Evolutionary conservation across 177 flowering plant species (phyloP).

Genomic region (Vitis hybrid): DNA sequence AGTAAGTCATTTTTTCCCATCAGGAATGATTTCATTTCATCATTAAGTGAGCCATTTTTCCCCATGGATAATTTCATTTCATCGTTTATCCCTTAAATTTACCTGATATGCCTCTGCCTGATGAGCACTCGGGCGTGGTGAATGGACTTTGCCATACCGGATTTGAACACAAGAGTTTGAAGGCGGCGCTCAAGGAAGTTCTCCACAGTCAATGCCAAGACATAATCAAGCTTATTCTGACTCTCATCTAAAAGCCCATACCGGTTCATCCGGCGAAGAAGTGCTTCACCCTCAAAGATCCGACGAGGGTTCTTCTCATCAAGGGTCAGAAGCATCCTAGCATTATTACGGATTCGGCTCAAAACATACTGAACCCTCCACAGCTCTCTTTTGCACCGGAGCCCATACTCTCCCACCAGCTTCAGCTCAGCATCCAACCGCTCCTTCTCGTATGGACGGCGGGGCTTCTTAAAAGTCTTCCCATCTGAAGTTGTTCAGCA

Average conservation of each 20-base stretch:
- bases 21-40: no score
- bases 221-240: slow-evolving; percentile 57
- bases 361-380: slow-evolving; percentile 49
- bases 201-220: slow-evolving; percentile 49
- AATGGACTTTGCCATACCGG: slow-evolving; percentile 54
- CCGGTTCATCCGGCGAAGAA: slow-evolving; percentile 45
- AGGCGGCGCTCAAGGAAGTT: slow-evolving; percentile 58
- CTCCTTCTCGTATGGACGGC: slow-evolving; percentile 54
- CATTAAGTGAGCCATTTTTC: no score
- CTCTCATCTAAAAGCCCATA: slow-evolving; percentile 50
- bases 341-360: slow-evolving; percentile 41
- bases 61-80: no score
- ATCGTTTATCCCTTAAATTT: not conserved
- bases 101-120: slow-evolving; percentile 54
- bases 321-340: slow-evolving; percentile 43
- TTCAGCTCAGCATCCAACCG: slow-evolving; percentile 53
- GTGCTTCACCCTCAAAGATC: slow-evolving; percentile 53
- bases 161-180: slow-evolving; percentile 46
- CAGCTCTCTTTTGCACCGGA: slow-evolving; percentile 45
- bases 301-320: slow-evolving; percentile 48
- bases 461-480: slow-evolving; percentile 48
- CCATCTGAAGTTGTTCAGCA: slow-evolving; percentile 28
- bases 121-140: slow-evolving; percentile 56
- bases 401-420: slow-evolving; percentile 54
- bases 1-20: no score